phyloP scores from a whole-genome alignment of 345 rosid species.

The Noccaea caerulescens region DNA sequence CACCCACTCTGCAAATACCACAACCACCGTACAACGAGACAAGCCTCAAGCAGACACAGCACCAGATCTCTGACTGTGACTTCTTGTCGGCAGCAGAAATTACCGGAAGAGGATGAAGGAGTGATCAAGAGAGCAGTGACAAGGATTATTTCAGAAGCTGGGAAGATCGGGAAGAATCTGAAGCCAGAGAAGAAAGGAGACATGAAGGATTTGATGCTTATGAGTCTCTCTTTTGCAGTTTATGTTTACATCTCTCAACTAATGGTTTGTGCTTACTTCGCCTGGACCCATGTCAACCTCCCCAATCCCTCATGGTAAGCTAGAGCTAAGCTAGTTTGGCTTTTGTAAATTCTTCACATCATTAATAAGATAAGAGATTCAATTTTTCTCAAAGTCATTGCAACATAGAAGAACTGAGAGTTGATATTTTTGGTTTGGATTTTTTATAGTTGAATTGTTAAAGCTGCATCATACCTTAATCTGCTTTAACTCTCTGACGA shows the following conservation, averaged over 20 bases:
- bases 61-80: slow-evolving; percentile 30
- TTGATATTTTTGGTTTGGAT: slow-evolving; percentile 15
- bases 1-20: slow-evolving; percentile 32
- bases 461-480: slow-evolving; percentile 13
- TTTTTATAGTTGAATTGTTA: not conserved
- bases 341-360: slow-evolving; percentile 33
- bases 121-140: slow-evolving; percentile 26
- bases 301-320: slow-evolving; percentile 68
- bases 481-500: slow-evolving; percentile 37
- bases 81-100: slow-evolving; percentile 38
- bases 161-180: slow-evolving; percentile 31
- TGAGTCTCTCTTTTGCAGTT: slow-evolving; percentile 85
- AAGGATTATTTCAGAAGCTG: slow-evolving; percentile 28
- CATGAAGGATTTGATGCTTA: slow-evolving; percentile 73
- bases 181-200: slow-evolving; percentile 63
- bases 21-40: slow-evolving; percentile 37
- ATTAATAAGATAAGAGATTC: slow-evolving; percentile 19
- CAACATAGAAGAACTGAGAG: slow-evolving; percentile 1
- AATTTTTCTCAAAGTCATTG: slow-evolving; percentile 15
- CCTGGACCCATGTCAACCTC: slow-evolving; percentile 61
- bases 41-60: slow-evolving; percentile 19
- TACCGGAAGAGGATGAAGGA: slow-evolving; percentile 38
- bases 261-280: slow-evolving; percentile 77
- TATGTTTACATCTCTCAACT: slow-evolving; percentile 80
- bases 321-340: not conserved